A percentile compares a stretch with the other conserved stretches of the same genome.
Evolutionary conservation across 371 early-diverging fungal genomes (phyloP).

Genomic region (Mortierella sp.): DNA sequence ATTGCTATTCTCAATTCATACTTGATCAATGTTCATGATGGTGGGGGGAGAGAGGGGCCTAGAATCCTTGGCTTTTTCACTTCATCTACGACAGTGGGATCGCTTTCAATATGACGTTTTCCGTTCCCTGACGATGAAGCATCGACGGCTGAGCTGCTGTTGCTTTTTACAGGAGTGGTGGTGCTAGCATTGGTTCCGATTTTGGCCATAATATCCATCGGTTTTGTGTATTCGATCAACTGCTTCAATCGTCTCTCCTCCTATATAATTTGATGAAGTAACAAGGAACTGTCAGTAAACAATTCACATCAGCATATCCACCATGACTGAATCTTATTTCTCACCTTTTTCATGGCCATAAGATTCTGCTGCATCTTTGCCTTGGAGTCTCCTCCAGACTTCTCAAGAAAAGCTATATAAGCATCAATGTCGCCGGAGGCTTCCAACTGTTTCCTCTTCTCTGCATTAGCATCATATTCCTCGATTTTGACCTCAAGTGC

Average conservation of each 20-base stretch:
- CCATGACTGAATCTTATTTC: neutral
- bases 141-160: neutral
- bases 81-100: slow-evolving; percentile 3
- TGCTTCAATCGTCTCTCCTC: slow-evolving; percentile 66
- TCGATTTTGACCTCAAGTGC: slow-evolving; percentile 55
- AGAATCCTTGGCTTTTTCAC: slow-evolving; percentile 28
- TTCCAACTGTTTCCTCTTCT: slow-evolving; percentile 41
- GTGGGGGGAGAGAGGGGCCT: slow-evolving; percentile 35
- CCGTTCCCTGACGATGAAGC: neutral
- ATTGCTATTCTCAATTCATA: neutral
- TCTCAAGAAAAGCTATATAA: slow-evolving; percentile 61
- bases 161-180: slow-evolving; percentile 58
- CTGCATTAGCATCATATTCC: slow-evolving; percentile 37
- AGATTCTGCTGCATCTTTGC: slow-evolving; percentile 62
- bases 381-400: slow-evolving; percentile 55
- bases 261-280: slow-evolving; percentile 31
- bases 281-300: neutral
- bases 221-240: slow-evolving; percentile 70
- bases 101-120: slow-evolving; percentile 12
- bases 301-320: neutral
- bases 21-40: slow-evolving; percentile 8
- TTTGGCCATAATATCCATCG: slow-evolving; percentile 57
- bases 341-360: slow-evolving; percentile 64
- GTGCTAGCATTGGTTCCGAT: slow-evolving; percentile 55
- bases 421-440: slow-evolving; percentile 75